Conservation (phyloP, 2,329 filamentous ascomycete species). For the Cladophialophora yegresii region DNA sequence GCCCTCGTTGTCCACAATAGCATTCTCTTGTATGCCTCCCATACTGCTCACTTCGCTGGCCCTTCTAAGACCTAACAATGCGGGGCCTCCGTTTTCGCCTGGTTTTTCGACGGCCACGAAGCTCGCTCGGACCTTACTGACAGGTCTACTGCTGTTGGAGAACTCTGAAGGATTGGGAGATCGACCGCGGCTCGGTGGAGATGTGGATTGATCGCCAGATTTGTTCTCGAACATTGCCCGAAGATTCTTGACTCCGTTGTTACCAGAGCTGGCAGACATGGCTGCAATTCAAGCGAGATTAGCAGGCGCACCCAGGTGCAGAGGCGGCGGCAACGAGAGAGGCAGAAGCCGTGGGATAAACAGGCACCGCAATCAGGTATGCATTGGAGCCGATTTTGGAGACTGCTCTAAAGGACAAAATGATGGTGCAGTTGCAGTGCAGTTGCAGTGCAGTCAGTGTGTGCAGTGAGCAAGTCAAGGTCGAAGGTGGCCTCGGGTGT, state of each 20-base stretch:
- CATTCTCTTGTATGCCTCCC: slow-evolving; percentile 36
- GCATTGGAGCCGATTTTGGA: not conserved
- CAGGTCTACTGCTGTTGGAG: slow-evolving; percentile 56
- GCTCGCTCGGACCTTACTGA: slow-evolving; percentile 73
- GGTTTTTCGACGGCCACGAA: slow-evolving; percentile 70
- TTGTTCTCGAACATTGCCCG: slow-evolving; percentile 79
- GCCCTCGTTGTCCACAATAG: slow-evolving; percentile 13
- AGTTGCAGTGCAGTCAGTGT: not conserved
- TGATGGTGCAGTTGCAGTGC: slow-evolving; percentile 8
- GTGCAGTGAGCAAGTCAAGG: slow-evolving; percentile 6
- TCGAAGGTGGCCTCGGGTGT: slow-evolving; percentile 16
- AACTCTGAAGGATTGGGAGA: slow-evolving; percentile 58
- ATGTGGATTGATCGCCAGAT: slow-evolving; percentile 60
- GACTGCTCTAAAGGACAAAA: slow-evolving; percentile 6
- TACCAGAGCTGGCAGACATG: slow-evolving; percentile 43
- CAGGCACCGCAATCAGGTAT: not conserved
- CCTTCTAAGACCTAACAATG: slow-evolving; percentile 46
- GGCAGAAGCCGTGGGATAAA: slow-evolving; percentile 2
- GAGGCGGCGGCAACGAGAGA: slow-evolving; percentile 10
- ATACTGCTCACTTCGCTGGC: slow-evolving; percentile 41
- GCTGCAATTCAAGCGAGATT: slow-evolving; percentile 27
- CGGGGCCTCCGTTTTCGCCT: slow-evolving; percentile 45
- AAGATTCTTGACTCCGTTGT: slow-evolving; percentile 70
- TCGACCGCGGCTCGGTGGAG: slow-evolving; percentile 68
- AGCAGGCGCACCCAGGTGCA: slow-evolving; percentile 12